A percentile compares a stretch with the other conserved stretches of the same genome.
Conservation (phyloP, 768 basidiomycete species). For the Xerocomus potaroensis region DNA sequence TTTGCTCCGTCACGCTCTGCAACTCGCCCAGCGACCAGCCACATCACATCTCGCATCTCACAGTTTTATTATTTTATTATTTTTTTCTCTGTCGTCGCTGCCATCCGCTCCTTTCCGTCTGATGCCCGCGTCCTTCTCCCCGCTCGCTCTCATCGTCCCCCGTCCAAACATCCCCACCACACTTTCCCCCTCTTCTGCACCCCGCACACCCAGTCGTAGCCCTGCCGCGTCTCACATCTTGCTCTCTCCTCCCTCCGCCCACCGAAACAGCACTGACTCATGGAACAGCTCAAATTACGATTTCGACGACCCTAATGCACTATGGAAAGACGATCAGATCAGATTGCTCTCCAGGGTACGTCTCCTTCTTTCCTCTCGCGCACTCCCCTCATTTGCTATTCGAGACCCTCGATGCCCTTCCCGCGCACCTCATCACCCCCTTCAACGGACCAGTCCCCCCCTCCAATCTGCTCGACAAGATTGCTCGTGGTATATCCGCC, state of each 20-base stretch:
- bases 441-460: slow-evolving; percentile 83
- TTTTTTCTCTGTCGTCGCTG: slow-evolving; percentile 32
- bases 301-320: slow-evolving; percentile 56
- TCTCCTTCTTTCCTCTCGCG: slow-evolving; percentile 2
- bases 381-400: slow-evolving; percentile 7
- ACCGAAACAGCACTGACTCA: slow-evolving; percentile 72
- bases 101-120: slow-evolving; percentile 45
- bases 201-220: slow-evolving; percentile 59
- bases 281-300: slow-evolving; percentile 79
- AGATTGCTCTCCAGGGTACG: slow-evolving; percentile 63
- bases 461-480: slow-evolving; percentile 81
- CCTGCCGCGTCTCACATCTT: slow-evolving; percentile 51
- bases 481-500: slow-evolving; percentile 70
- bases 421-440: slow-evolving; percentile 79
- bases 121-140: slow-evolving; percentile 44
- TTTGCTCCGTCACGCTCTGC: slow-evolving; percentile 10
- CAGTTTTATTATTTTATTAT: slow-evolving; percentile 20
- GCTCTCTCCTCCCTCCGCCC: slow-evolving; percentile 37
- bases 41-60: no score
- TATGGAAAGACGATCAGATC: slow-evolving; percentile 74
- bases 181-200: slow-evolving; percentile 38
- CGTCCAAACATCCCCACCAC: slow-evolving; percentile 40
- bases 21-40: slow-evolving; percentile 4
- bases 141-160: slow-evolving; percentile 60
- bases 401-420: slow-evolving; percentile 76